Percentiles rank a stretch among this genome's conserved stretches.
Conservation (phyloP, 2,329 filamentous ascomycete genomes). For the Pyrenophora seminiperda region DNA sequence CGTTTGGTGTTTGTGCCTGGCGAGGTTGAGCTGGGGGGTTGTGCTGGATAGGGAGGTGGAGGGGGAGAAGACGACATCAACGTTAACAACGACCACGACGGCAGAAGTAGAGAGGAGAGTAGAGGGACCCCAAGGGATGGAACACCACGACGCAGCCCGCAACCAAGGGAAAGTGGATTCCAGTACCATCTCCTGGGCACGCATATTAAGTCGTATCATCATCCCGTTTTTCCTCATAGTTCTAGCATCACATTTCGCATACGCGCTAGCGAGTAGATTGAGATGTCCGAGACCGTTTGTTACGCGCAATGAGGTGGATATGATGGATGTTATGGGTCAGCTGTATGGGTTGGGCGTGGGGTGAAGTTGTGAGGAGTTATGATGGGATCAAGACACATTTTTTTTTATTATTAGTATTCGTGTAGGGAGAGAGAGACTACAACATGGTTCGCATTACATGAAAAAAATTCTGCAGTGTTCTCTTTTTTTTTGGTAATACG, state of each 20-base stretch:
- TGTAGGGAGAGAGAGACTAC: too few species aligned
- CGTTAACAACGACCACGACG: background rate
- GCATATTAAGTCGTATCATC: slow-evolving; percentile 15
- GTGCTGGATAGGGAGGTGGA: slow-evolving; percentile 9
- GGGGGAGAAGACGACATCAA: slow-evolving; percentile 1
- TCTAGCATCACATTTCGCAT: slow-evolving; percentile 14
- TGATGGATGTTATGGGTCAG: slow-evolving; percentile 12
- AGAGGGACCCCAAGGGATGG: background rate
- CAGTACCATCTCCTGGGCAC: slow-evolving; percentile 11
- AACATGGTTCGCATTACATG: too few species aligned
- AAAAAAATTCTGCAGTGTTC: too few species aligned
- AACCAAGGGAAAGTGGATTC: background rate
- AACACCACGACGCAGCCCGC: too few species aligned
- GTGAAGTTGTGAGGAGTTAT: background rate
- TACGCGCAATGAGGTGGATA: slow-evolving; percentile 9
- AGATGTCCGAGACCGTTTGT: slow-evolving; percentile 1
- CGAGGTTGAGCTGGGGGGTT: slow-evolving; percentile 15
- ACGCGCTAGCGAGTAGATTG: background rate
- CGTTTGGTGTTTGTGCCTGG: slow-evolving; percentile 25
- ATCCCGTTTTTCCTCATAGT: slow-evolving; percentile 12
- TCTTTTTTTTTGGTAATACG: too few species aligned
- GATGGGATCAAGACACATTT: background rate
- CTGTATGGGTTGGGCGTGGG: slow-evolving; percentile 6
- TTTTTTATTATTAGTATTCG: background rate
- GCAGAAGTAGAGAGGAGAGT: background rate